A percentile compares a stretch with the other conserved stretches of the same genome.
Conservation (phyloP, 129 eudicot genomes). For the Centella asiatica region DNA sequence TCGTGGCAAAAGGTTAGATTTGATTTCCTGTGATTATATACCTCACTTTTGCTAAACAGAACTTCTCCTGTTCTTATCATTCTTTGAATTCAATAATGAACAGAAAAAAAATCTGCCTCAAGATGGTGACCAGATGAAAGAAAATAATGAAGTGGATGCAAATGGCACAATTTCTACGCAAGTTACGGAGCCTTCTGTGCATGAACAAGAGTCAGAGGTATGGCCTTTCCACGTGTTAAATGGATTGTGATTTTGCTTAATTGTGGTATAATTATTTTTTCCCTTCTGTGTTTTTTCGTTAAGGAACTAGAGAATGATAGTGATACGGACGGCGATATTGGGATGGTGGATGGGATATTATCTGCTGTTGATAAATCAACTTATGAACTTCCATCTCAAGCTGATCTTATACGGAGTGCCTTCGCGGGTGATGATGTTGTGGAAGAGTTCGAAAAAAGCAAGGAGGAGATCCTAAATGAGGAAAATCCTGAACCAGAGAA, state of each 20-base stretch:
- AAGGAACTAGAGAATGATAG: slow-evolving; percentile 53
- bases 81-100: slow-evolving; percentile 12
- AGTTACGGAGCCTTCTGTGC: slow-evolving; percentile 16
- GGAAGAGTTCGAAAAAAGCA: slow-evolving; percentile 67
- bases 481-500: slow-evolving; percentile 90
- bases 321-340: slow-evolving; percentile 45
- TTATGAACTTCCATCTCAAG: slow-evolving; percentile 89
- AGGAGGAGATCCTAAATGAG: slow-evolving; percentile 60
- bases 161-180: slow-evolving; percentile 20
- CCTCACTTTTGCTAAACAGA: neutral
- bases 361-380: slow-evolving; percentile 54
- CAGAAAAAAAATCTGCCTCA: slow-evolving; percentile 41
- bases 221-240: neutral
- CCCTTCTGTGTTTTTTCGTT: neutral
- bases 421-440: slow-evolving; percentile 99
- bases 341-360: slow-evolving; percentile 81
- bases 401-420: slow-evolving; percentile 77
- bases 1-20: slow-evolving; percentile 59
- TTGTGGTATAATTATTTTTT: neutral
- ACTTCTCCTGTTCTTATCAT: slow-evolving; percentile 8
- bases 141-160: slow-evolving; percentile 18
- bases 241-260: neutral
- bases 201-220: slow-evolving; percentile 41
- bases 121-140: slow-evolving; percentile 19
- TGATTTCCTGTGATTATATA: neutral